phyloP scores from a whole-genome alignment of 768 basidiomycete species.

The Suillus hirtellus region DNA sequence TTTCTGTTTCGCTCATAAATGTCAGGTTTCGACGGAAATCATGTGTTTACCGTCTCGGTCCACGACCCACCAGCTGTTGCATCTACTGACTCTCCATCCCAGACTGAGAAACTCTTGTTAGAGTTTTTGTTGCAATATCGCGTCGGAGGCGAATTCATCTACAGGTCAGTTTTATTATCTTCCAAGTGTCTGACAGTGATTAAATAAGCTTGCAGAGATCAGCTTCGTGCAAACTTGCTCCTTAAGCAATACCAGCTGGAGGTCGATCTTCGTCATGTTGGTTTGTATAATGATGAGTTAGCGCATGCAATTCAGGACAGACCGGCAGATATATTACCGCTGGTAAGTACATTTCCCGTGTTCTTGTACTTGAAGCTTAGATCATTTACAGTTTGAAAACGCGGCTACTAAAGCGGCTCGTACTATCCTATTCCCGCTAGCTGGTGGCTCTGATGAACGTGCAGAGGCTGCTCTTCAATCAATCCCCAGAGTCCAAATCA shows the following conservation, averaged over 20 bases:
- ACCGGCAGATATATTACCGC: conserved; percentile 85
- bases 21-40: conserved; percentile 88
- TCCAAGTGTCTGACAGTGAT: not conserved
- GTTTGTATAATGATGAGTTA: conserved; percentile 90
- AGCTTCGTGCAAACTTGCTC: conserved; percentile 84
- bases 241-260: conserved; percentile 86
- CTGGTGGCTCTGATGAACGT: conserved; percentile 47
- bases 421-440: conserved; percentile 78
- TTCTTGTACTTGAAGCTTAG: conserved; percentile 1
- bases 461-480: conserved; percentile 47
- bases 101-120: conserved; percentile 75
- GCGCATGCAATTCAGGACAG: conserved; percentile 88
- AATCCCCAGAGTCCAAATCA: conserved; percentile 81
- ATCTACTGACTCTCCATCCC: conserved; percentile 72
- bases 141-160: conserved; percentile 88
- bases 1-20: conserved; percentile 38
- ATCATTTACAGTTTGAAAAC: conserved; percentile 73
- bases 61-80: conserved; percentile 59
- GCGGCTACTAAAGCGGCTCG: conserved; percentile 86
- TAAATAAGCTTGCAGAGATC: conserved; percentile 56
- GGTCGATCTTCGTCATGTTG: conserved; percentile 76
- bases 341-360: conserved; percentile 50
- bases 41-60: conserved; percentile 78
- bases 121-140: conserved; percentile 90
- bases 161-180: conserved; percentile 57